Evolutionary conservation across 2,329 filamentous ascomycete species (phyloP).

Genomic region (Ophiosphaerella korrae): DNA sequence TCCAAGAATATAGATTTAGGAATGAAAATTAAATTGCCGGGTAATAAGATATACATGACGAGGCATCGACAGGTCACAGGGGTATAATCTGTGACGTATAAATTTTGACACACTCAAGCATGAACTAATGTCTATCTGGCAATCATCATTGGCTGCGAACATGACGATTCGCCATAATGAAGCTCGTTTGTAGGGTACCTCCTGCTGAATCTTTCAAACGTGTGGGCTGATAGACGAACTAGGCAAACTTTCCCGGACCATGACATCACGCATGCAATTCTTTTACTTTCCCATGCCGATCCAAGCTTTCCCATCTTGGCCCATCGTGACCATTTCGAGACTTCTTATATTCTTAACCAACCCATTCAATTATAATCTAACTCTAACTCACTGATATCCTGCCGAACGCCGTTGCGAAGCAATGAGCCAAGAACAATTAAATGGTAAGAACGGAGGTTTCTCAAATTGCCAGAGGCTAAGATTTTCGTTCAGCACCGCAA

Average conservation of each 20-base stretch:
- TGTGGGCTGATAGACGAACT: constrained; percentile 5
- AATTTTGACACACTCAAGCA: too few relatives aligned
- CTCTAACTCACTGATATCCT: too few relatives aligned
- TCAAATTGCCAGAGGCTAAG: not conserved
- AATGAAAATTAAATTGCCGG: too few relatives aligned
- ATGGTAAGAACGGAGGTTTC: not conserved
- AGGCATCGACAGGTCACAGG: too few relatives aligned
- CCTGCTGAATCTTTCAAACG: not conserved
- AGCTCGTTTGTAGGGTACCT: not conserved
- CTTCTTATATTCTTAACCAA: not conserved
- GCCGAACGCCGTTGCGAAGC: too few relatives aligned
- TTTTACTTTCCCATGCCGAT: constrained; percentile 8
- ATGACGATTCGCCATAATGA: not conserved
- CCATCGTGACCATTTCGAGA: not conserved
- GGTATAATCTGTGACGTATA: too few relatives aligned
- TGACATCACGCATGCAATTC: constrained; percentile 32
- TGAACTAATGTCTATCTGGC: too few relatives aligned
- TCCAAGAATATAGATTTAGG: too few relatives aligned
- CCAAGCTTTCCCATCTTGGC: constrained; percentile 6
- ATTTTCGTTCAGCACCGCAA: not conserved
- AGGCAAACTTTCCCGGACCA: constrained; percentile 17
- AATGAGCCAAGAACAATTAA: too few relatives aligned
- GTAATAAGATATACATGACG: too few relatives aligned
- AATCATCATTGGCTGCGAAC: not conserved
- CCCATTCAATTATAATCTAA: not conserved